phyloP scores from a whole-genome alignment of 2,329 filamentous ascomycete species.

The Whalleya microplaca region DNA sequence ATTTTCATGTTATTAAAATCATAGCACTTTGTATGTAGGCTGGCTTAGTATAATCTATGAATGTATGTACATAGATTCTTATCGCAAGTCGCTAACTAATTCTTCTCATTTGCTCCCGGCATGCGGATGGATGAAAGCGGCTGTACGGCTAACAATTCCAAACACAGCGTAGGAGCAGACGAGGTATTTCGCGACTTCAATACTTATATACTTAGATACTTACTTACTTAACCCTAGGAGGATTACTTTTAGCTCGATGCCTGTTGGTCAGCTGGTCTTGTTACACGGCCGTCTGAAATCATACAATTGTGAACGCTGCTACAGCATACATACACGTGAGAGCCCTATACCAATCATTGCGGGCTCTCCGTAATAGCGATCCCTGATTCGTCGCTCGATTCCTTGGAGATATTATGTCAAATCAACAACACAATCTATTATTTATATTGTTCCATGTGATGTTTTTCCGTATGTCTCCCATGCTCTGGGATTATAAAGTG shows the following conservation, averaged over 20 bases:
- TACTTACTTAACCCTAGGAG: neutral
- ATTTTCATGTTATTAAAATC: too few relatives aligned
- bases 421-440: neutral
- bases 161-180: neutral
- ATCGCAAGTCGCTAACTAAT: neutral
- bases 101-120: constrained; percentile 1
- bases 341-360: neutral
- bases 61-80: neutral
- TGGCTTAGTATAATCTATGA: neutral
- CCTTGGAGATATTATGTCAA: neutral
- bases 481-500: too few relatives aligned
- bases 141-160: constrained; percentile 7
- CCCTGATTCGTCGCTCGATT: neutral
- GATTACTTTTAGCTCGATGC: neutral
- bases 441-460: too few relatives aligned
- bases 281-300: neutral
- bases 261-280: neutral
- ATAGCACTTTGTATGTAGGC: too few relatives aligned
- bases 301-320: neutral
- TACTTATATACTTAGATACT: constrained; percentile 8
- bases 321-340: neutral
- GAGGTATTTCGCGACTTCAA: constrained; percentile 20
- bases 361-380: neutral
- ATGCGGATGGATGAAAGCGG: constrained; percentile 26
- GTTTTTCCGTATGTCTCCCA: too few relatives aligned